A percentile compares a stretch with the other conserved stretches of the same genome.
phyloP scores from a whole-genome alignment of 306 rosid genomes.

The Casuarina cunninghamiana region DNA sequence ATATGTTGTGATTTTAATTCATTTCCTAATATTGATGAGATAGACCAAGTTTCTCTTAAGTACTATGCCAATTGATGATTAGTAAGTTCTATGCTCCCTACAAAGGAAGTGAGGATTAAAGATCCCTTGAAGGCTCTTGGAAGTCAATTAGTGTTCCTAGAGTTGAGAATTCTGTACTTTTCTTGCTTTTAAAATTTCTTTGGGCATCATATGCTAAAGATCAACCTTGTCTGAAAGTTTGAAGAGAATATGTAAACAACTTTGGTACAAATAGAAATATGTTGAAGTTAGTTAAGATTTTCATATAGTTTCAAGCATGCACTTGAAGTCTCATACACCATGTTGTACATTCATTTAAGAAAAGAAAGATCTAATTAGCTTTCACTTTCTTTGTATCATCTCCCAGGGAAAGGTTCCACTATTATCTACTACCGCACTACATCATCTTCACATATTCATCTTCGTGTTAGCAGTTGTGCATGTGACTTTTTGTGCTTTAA shows the following conservation, averaged over 20 bases:
- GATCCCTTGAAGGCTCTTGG: not conserved
- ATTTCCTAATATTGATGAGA: too few relatives aligned
- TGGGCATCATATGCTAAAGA: too few relatives aligned
- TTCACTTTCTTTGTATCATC: not conserved
- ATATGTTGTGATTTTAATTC: too few relatives aligned
- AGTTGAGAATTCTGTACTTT: too few relatives aligned
- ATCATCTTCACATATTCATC: constrained; percentile 46
- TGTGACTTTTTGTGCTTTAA: constrained; percentile 38
- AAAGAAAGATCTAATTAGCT: not conserved
- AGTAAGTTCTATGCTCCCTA: too few relatives aligned
- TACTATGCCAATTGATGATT: too few relatives aligned
- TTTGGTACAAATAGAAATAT: not conserved
- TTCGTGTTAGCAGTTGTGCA: constrained; percentile 42
- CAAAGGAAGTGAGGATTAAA: too few relatives aligned
- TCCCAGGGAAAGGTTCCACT: constrained; percentile 37
- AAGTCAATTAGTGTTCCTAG: not conserved
- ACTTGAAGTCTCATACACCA: not conserved
- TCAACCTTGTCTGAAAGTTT: too few relatives aligned
- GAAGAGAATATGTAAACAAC: not conserved
- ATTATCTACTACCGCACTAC: constrained; percentile 34
- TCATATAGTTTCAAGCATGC: not conserved
- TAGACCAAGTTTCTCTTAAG: too few relatives aligned
- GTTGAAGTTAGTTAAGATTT: not conserved
- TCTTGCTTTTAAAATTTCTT: too few relatives aligned
- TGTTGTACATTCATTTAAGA: not conserved